Conservation (phyloP, 2,329 filamentous ascomycete species). For the Madurella mycetomatis region DNA sequence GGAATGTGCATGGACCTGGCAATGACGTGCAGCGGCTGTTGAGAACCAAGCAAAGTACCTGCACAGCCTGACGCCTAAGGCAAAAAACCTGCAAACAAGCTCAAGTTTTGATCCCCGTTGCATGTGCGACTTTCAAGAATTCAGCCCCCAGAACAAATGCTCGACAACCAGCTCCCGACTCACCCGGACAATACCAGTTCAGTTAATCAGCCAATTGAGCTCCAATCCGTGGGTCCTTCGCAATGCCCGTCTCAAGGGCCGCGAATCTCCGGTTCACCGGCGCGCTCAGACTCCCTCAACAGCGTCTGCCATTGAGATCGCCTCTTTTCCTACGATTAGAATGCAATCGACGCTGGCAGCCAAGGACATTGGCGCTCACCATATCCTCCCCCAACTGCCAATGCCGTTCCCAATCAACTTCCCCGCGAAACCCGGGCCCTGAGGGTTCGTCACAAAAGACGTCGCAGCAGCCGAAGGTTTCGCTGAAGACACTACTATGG, state of each 20-base stretch:
- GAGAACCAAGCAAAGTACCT: background rate
- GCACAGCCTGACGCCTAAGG: slow-evolving; percentile 17
- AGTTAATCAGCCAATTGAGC: slow-evolving; percentile 4
- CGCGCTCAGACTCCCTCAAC: slow-evolving; percentile 1
- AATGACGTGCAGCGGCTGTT: slow-evolving; percentile 9
- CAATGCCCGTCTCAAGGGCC: slow-evolving; percentile 12
- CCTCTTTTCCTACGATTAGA: slow-evolving; percentile 4
- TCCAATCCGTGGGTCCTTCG: background rate
- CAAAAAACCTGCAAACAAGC: background rate
- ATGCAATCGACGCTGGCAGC: background rate
- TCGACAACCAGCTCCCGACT: no score
- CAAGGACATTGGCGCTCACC: background rate
- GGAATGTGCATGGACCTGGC: background rate
- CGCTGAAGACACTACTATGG: slow-evolving; percentile 13
- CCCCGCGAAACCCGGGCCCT: background rate
- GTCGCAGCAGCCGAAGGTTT: slow-evolving; percentile 1
- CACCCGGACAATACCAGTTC: background rate
- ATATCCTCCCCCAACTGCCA: background rate
- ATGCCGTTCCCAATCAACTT: slow-evolving; percentile 15
- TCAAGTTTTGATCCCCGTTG: slow-evolving; percentile 8
- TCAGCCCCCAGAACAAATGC: background rate
- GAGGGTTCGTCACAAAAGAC: slow-evolving; percentile 1
- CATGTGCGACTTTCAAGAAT: slow-evolving; percentile 4
- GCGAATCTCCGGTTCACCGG: slow-evolving; percentile 8
- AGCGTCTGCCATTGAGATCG: background rate